phyloP scores from a whole-genome alignment of 2,329 filamentous ascomycete genomes.

The Microsporum audouinii region DNA sequence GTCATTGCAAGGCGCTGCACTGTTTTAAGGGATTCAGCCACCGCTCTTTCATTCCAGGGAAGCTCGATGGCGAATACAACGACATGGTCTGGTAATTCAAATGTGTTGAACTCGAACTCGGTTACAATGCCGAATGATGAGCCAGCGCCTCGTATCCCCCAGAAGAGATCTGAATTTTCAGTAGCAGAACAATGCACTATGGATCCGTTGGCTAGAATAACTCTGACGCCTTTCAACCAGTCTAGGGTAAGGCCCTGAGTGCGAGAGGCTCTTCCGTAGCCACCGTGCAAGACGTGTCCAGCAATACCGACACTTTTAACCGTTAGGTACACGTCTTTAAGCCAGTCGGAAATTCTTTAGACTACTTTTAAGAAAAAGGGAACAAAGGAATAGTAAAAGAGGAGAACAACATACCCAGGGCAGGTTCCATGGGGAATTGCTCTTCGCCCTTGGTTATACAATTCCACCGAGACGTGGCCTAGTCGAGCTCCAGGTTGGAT shows the following conservation, averaged over 20 bases:
- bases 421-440: slow-evolving; percentile 21
- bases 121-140: slow-evolving; percentile 46
- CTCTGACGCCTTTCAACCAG: slow-evolving; percentile 36
- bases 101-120: slow-evolving; percentile 29
- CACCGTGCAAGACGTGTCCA: slow-evolving; percentile 20
- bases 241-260: slow-evolving; percentile 40
- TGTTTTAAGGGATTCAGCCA: slow-evolving; percentile 42
- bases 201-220: slow-evolving; percentile 39
- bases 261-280: slow-evolving; percentile 28
- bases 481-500: slow-evolving; percentile 19
- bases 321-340: background rate
- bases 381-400: background rate
- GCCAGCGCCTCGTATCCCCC: slow-evolving; percentile 42
- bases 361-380: background rate
- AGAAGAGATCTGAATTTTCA: slow-evolving; percentile 37
- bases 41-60: slow-evolving; percentile 36
- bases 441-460: slow-evolving; percentile 14
- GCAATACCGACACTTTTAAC: slow-evolving; percentile 18
- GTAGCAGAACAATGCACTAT: slow-evolving; percentile 26
- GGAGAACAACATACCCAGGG: slow-evolving; percentile 9
- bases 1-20: slow-evolving; percentile 43
- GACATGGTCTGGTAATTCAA: slow-evolving; percentile 13
- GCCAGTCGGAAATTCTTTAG: background rate
- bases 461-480: slow-evolving; percentile 18
- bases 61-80: slow-evolving; percentile 44